These are phyloP conservation scores for Calocera viscosa DNA, from an alignment of 768 basidiomycete species.

Conservation along the genomic window DNA sequence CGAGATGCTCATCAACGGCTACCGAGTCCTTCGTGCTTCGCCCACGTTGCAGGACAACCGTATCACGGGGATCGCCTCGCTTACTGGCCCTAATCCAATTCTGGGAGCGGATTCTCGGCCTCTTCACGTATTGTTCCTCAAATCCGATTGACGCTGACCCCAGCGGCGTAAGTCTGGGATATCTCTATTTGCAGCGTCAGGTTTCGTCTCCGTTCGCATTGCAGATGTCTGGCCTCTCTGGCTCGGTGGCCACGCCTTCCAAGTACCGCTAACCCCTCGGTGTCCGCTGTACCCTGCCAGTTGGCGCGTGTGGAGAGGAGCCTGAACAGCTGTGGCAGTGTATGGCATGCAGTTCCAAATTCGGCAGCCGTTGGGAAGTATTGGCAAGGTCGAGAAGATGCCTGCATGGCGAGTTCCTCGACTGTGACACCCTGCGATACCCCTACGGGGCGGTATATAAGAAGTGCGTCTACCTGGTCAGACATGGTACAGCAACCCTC, in stretches of 20 bases:
- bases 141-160: not conserved
- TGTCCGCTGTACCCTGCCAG: not conserved
- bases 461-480: not conserved
- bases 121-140: not conserved
- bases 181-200: not conserved
- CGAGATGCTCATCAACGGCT: not conserved
- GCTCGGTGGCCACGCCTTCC: not conserved
- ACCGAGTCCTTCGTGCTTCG: not conserved
- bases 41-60: not conserved
- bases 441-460: slow-evolving; percentile 6
- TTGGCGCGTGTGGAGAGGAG: slow-evolving; percentile 6
- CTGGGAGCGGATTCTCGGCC: not conserved
- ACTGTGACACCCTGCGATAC: slow-evolving; percentile 6
- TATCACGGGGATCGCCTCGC: not conserved
- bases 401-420: not conserved
- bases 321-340: not conserved
- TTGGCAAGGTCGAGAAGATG: not conserved
- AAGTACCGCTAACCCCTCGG: not conserved
- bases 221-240: slow-evolving; percentile 2
- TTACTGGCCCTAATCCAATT: not conserved
- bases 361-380: not conserved
- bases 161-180: not conserved
- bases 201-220: not conserved
- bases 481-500: not conserved
- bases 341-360: not conserved